Base-by-base conservation (phyloP, 768 basidiomycete species). In the Trametes sanguinea region DNA sequence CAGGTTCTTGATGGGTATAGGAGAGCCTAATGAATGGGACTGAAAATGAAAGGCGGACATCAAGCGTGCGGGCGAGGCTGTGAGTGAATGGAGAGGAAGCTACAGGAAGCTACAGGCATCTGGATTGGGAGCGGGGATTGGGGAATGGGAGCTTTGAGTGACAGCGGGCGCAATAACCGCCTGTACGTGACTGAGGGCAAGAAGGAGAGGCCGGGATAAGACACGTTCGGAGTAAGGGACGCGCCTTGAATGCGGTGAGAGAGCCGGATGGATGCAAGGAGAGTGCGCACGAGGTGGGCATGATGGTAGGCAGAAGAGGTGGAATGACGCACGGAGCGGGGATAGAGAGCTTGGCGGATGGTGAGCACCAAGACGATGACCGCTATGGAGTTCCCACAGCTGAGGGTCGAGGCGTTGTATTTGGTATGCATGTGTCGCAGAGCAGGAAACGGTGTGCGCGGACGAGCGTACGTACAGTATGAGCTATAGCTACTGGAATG, bases 281-380 rank as follows among this genome's bases (percentile, higher is more conserved):
- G 22, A 42, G 27, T 22, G 51, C 43, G 61, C 55, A 46, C 50
- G 61, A 39, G 50, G 54, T 16, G 61, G 54, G 57, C 57, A 61
- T 27, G 61, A 37, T 62, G 61, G 35, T 29, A 48, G 6, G 1
- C 13, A 40, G 48, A 62, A 50, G 61, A 46, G 9, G 33, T 14
- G 9, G 43, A 16, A 57, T 62, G 61, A 62, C 61, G 61, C 61
- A 47, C 10, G n/a, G 10, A 57, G 61, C 61, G 61, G 61, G 22
- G 61, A 45, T 62, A 62, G 55, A 44, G 51, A 37, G 53, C 33
- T 33, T 54, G 30, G 53, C 52, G 22, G 22, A 22, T 22, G 22
- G 22, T 22, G 22, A 22, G 22, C 22, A 22, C 22, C 22, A 22
- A 22, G 22, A 22, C 22, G 22, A 22, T 22, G 22, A 22, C 22